Evolutionary conservation across 2,329 filamentous ascomycete species (phyloP).

Genomic region (Botrytis elliptica): DNA sequence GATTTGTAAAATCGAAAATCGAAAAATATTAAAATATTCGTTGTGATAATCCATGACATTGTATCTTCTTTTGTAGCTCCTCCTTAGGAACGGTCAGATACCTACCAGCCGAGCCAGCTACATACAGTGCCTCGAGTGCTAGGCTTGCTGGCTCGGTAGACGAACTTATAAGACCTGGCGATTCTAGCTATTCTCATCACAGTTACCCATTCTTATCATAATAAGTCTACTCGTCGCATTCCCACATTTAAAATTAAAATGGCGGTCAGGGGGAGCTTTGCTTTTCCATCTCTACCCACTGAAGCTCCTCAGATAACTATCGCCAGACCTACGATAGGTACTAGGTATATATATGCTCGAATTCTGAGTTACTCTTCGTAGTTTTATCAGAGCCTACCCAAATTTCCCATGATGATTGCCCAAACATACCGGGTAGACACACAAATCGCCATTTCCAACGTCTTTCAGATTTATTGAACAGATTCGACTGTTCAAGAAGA

Average conservation of each 20-base stretch:
- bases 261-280: not conserved
- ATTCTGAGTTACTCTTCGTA: not conserved
- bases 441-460: not conserved
- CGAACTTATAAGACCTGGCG: not conserved
- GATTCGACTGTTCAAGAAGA: not conserved
- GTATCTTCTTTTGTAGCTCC: not conserved
- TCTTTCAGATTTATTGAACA: not conserved
- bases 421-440: not conserved
- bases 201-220: not conserved
- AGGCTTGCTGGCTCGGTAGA: not conserved
- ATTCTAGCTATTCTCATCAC: not conserved
- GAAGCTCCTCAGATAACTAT: not conserved
- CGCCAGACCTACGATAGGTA: not conserved
- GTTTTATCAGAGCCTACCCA: not conserved
- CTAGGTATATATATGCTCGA: not conserved
- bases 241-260: too few species aligned
- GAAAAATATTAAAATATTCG: too few species aligned
- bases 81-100: not conserved
- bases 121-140: not conserved
- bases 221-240: too few species aligned
- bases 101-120: too few species aligned
- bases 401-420: not conserved
- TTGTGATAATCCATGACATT: not conserved
- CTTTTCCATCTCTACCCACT: not conserved
- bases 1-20: not conserved